Evolutionary conservation across 306 rosid species (phyloP).

Genomic region (Vigna angularis): DNA sequence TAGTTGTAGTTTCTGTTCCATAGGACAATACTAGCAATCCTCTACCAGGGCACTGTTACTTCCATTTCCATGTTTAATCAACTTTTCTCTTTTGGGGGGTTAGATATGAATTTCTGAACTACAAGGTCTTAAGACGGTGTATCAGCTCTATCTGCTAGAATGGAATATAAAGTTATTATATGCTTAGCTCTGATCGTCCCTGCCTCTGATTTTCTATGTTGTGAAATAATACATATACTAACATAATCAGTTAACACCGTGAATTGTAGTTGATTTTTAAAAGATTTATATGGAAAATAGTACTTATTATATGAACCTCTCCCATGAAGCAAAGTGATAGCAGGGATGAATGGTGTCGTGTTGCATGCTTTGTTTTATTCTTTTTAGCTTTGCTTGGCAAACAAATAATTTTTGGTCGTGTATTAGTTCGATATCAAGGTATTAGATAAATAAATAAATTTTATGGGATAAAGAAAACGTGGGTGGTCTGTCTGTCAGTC

Average conservation of each 20-base stretch:
- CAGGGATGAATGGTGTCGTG: neutral
- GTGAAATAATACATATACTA: neutral
- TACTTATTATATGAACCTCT: neutral
- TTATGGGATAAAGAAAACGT: slow-evolving; percentile 7
- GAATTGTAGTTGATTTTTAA: neutral
- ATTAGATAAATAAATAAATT: neutral
- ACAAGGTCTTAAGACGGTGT: slow-evolving; percentile 63
- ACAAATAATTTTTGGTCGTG: slow-evolving; percentile 10
- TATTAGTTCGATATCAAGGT: neutral
- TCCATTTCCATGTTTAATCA: slow-evolving; percentile 54
- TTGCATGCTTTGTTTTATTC: slow-evolving; percentile 7
- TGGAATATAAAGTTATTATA: slow-evolving; percentile 60
- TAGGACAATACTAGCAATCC: slow-evolving; percentile 59
- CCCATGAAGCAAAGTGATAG: neutral
- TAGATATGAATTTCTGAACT: slow-evolving; percentile 62
- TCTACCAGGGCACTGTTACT: slow-evolving; percentile 43
- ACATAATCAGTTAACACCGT: neutral
- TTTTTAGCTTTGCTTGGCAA: slow-evolving; percentile 15
- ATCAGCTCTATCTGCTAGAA: slow-evolving; percentile 67
- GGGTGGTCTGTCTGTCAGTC: neutral
- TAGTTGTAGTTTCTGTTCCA: slow-evolving; percentile 67
- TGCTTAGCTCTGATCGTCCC: slow-evolving; percentile 35
- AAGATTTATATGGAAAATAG: neutral
- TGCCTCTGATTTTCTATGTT: slow-evolving; percentile 19
- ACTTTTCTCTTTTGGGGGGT: slow-evolving; percentile 51